Conservation (phyloP, 495 filamentous ascomycete genomes). For the Penicillium cataractarum region DNA sequence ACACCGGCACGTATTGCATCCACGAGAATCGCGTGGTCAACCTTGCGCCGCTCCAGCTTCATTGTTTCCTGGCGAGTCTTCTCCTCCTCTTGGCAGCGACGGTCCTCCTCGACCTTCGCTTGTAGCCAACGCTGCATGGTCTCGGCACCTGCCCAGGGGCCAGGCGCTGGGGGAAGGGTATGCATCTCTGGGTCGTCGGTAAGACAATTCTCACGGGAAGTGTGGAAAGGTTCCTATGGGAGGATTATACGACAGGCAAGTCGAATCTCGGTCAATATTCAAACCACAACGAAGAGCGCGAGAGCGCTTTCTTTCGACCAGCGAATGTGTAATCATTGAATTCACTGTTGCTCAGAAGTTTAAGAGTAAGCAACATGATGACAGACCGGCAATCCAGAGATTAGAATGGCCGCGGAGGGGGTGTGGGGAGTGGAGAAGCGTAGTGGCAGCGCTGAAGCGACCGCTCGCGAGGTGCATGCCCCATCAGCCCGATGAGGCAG, state of each 20-base stretch:
- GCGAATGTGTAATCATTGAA: slow-evolving; percentile 45
- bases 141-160: slow-evolving; percentile 74
- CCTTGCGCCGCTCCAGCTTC: slow-evolving; percentile 76
- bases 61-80: slow-evolving; percentile 79
- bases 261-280: slow-evolving; percentile 19
- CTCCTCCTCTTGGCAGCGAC: slow-evolving; percentile 83
- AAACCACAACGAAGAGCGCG: slow-evolving; percentile 34
- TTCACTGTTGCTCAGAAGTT: slow-evolving; percentile 43
- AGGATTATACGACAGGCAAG: slow-evolving; percentile 37
- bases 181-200: slow-evolving; percentile 31
- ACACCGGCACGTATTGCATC: slow-evolving; percentile 81
- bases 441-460: slow-evolving; percentile 1
- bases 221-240: slow-evolving; percentile 42
- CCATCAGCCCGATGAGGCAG: slow-evolving; percentile 7
- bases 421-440: not conserved
- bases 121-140: slow-evolving; percentile 82
- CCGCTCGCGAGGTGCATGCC: not conserved
- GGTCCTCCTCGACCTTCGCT: slow-evolving; percentile 85
- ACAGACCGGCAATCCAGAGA: slow-evolving; percentile 1
- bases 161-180: slow-evolving; percentile 69
- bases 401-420: slow-evolving; percentile 1
- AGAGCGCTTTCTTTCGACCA: slow-evolving; percentile 37
- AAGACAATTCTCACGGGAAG: slow-evolving; percentile 36
- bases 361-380: slow-evolving; percentile 49
- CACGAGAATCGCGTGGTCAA: slow-evolving; percentile 82